These are phyloP conservation scores for Suhomyces chickasaworum DNA, from an alignment of 1,139 yeast species.

Conservation along the genomic window DNA sequence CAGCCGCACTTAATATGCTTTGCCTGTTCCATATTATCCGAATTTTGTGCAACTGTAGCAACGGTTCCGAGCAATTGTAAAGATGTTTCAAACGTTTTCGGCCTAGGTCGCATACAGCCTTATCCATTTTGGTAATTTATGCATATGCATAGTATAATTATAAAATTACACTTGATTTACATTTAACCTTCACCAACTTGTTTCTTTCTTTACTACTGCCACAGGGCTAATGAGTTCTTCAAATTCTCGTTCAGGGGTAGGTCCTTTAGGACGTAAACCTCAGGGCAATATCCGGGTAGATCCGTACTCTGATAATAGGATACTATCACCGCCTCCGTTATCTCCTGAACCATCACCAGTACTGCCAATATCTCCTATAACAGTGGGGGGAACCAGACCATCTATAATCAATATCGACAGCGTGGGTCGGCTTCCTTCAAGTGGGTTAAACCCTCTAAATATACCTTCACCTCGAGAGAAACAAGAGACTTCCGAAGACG, in stretches of 20 bases:
- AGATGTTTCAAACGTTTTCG: slow-evolving; percentile 7
- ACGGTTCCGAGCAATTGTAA: slow-evolving; percentile 9
- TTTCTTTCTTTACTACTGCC: background rate
- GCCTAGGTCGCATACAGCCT: slow-evolving; percentile 1
- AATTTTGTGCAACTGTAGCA: slow-evolving; percentile 1
- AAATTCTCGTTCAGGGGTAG: background rate
- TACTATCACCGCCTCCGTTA: slow-evolving; percentile 1
- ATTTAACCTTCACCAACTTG: background rate
- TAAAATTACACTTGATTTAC: background rate
- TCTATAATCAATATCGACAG: background rate
- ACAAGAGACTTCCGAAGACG: slow-evolving; percentile 4
- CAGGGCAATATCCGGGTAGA: background rate
- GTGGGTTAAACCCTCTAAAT: background rate
- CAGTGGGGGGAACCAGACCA: background rate
- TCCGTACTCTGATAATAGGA: background rate
- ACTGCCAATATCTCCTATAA: slow-evolving; percentile 1
- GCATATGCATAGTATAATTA: background rate
- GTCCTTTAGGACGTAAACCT: background rate
- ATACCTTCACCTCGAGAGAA: background rate
- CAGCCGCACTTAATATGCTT: background rate
- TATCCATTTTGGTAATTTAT: background rate
- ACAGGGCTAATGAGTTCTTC: background rate
- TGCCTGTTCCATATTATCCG: slow-evolving; percentile 1
- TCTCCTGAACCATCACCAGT: slow-evolving; percentile 3
- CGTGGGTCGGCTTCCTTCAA: background rate